Conservation (phyloP, 768 basidiomycete species). For the Lentinula boryana region DNA sequence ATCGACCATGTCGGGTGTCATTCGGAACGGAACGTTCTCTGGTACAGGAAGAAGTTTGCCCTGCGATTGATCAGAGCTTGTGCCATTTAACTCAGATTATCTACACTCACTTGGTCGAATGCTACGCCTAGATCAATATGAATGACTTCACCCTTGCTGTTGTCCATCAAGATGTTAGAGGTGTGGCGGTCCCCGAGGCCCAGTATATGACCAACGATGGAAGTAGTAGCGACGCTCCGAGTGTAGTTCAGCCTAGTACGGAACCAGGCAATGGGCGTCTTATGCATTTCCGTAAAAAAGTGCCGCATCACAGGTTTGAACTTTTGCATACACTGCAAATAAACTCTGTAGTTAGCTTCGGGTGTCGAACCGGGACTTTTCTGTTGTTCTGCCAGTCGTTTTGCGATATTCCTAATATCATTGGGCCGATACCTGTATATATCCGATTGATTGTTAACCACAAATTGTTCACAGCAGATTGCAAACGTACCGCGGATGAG, state of each 20-base stretch:
- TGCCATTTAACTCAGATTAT: not conserved
- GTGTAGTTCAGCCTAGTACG: constrained; percentile 84
- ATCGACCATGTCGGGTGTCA: constrained; percentile 92
- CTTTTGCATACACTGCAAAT: constrained; percentile 28
- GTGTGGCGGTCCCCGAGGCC: constrained; percentile 92
- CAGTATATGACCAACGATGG: constrained; percentile 88
- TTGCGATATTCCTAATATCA: constrained; percentile 28
- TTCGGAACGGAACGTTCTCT: constrained; percentile 89
- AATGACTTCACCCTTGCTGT: constrained; percentile 76
- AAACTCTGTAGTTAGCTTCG: constrained; percentile 19
- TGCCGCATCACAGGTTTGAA: constrained; percentile 90
- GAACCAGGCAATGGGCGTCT: constrained; percentile 88
- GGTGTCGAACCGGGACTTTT: constrained; percentile 14
- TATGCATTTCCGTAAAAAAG: constrained; percentile 89
- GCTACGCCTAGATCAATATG: constrained; percentile 97
- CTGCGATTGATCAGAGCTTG: constrained; percentile 32
- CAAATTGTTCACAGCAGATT: not conserved
- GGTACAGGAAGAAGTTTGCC: constrained; percentile 76
- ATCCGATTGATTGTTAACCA: not conserved
- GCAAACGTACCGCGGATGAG: constrained; percentile 53
- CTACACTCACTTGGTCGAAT: constrained; percentile 74
- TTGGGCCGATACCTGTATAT: constrained; percentile 46
- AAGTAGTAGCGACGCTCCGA: constrained; percentile 88
- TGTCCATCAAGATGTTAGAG: constrained; percentile 89
- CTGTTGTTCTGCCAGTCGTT: constrained; percentile 20